These are phyloP conservation scores for Teunomyces pallodes DNA, from an alignment of 805 yeast genomes.

Conservation along the genomic window DNA sequence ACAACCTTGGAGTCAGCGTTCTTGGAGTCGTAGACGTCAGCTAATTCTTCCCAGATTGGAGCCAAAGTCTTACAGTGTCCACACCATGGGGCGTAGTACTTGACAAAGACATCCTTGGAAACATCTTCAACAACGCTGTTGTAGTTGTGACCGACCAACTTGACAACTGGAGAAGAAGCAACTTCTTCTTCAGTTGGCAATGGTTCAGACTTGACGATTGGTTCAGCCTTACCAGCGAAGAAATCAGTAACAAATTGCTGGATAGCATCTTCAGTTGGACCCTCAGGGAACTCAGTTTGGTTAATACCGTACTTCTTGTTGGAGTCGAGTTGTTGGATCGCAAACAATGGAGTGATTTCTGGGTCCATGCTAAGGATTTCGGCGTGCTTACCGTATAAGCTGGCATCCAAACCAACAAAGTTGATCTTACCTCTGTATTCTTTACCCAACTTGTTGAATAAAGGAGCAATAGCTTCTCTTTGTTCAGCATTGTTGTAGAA, in stretches of 20 bases:
- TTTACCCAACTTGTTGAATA: slow-evolving; percentile 65
- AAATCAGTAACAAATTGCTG: slow-evolving; percentile 61
- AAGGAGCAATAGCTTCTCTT: slow-evolving; percentile 51
- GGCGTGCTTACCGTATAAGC: slow-evolving; percentile 80
- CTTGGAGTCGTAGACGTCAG: slow-evolving; percentile 58
- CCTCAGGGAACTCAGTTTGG: slow-evolving; percentile 54
- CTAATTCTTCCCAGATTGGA: slow-evolving; percentile 86
- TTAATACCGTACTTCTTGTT: slow-evolving; percentile 78
- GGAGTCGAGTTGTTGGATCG: slow-evolving; percentile 66
- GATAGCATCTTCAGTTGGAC: slow-evolving; percentile 47
- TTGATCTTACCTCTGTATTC: slow-evolving; percentile 74
- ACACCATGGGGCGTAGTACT: slow-evolving; percentile 97
- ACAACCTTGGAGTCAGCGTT: slow-evolving; percentile 51
- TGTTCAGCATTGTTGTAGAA: slow-evolving; percentile 74
- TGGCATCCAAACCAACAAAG: slow-evolving; percentile 87
- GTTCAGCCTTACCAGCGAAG: slow-evolving; percentile 60
- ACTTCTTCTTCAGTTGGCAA: slow-evolving; percentile 80
- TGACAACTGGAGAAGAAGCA: slow-evolving; percentile 53
- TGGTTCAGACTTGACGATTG: slow-evolving; percentile 81
- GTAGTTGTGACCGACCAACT: slow-evolving; percentile 82
- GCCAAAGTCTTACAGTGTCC: slow-evolving; percentile 93
- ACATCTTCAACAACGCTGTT: slow-evolving; percentile 58
- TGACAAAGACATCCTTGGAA: slow-evolving; percentile 72
- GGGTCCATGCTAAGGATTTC: slow-evolving; percentile 79
- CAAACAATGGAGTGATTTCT: slow-evolving; percentile 81